Evolutionary conservation across 2,329 filamentous ascomycete species (phyloP), one percentile per base, ranked within the genome.

Genomic region (Ambrosiella cleistominuta): DNA sequence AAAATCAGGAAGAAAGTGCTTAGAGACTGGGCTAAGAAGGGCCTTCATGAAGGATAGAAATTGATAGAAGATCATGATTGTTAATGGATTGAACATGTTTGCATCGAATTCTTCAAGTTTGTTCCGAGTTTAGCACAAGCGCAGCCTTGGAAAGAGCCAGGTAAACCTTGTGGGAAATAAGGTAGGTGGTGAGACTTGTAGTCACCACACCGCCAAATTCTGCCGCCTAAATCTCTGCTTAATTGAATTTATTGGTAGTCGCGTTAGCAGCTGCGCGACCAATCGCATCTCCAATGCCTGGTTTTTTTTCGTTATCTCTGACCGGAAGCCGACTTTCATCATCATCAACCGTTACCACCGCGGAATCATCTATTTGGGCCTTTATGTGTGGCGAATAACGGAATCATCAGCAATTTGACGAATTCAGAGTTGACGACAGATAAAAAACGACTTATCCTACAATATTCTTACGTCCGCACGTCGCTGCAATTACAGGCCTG

Each of bases 1-100:
- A 98, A 98, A 77, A 78, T 97, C 61, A 84, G 88, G 78, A 98
- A 98, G 80, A 97, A 95, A 66, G 80, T 95, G 6, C 70, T 98
- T 58, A 75, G 93, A 61, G 85, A 88, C 64, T 95, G 90, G 91
- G 86, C 86, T 1, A 87, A 80, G 66, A 58, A 54, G 50, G 49
- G 15, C 9, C 11, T 19, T 12, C 47, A 56, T 11, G 40, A 37
- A 11, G n/a, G 49, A 15, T 58, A 54, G 38, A 36, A 9, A 27
- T 27, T 27, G 27, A 27, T 27, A 27, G 27, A 27, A 27, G 27
- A 27, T 27, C 27, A 27, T 27, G 27, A 27, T 5, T 27, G 27
- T 27, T 27, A 27, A 5, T 27, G 27, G 38, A 7, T 19, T 12
- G 17, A 45, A 45, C 2, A 45, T 9, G 39, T 13, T 45, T 7